These are phyloP conservation scores for Escovopsis weberi DNA, from an alignment of 2,329 filamentous ascomycete genomes.

Conservation along the genomic window DNA sequence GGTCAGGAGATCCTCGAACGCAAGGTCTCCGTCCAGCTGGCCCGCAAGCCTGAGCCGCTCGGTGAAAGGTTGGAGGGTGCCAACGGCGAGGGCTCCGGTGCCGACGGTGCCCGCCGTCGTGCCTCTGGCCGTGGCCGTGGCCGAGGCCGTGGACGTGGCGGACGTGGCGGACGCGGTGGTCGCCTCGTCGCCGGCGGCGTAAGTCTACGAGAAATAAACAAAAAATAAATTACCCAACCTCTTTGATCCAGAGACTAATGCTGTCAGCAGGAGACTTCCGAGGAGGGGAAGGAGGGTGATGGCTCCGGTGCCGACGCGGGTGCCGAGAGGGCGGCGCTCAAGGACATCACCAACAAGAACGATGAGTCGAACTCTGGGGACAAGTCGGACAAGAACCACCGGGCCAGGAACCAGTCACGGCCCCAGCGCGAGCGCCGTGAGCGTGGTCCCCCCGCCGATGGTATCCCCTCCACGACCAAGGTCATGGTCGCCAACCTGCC, in stretches of 20 bases:
- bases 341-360: slow-evolving; percentile 45
- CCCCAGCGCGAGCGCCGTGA: slow-evolving; percentile 51
- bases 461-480: slow-evolving; percentile 98
- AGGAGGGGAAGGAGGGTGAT: slow-evolving; percentile 35
- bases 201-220: slow-evolving; percentile 15
- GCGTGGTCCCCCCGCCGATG: slow-evolving; percentile 92
- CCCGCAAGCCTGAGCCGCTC: slow-evolving; percentile 85
- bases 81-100: slow-evolving; percentile 61
- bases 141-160: slow-evolving; percentile 54
- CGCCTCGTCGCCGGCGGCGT: slow-evolving; percentile 29
- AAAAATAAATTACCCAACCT: no score
- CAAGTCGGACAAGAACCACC: slow-evolving; percentile 13
- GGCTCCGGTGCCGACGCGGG: slow-evolving; percentile 26
- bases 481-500: slow-evolving; percentile 99
- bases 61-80: slow-evolving; percentile 61
- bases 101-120: slow-evolving; percentile 49
- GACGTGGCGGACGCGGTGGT: slow-evolving; percentile 46
- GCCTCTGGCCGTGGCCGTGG: slow-evolving; percentile 52
- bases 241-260: neutral
- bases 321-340: slow-evolving; percentile 42
- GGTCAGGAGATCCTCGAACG: slow-evolving; percentile 96
- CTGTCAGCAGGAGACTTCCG: slow-evolving; percentile 16
- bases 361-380: slow-evolving; percentile 34
- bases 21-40: slow-evolving; percentile 97
- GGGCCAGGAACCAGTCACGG: slow-evolving; percentile 39